Conservation (phyloP, 148 eudicot genomes). For the Arctostaphylos glauca region DNA sequence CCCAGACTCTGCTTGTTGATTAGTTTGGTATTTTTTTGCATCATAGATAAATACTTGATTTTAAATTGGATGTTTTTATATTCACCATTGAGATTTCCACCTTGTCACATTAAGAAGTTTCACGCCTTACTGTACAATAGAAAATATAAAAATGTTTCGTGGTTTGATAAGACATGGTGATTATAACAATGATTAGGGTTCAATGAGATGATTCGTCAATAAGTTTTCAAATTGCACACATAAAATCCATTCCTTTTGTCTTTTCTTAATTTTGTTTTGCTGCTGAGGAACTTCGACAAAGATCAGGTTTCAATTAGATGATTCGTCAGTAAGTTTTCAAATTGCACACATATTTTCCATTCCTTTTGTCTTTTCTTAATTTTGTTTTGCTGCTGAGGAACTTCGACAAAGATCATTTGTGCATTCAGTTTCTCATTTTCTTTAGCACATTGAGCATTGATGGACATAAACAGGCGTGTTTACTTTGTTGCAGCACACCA, state of each 20-base stretch:
- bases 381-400: background rate
- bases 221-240: background rate
- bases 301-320: background rate
- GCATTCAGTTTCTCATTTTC: background rate
- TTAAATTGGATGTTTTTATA: background rate
- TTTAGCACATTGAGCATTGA: background rate
- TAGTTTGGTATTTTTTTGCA: background rate
- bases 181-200: background rate
- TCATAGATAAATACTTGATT: background rate
- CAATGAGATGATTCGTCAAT: background rate
- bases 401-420: background rate
- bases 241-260: background rate
- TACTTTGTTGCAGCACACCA: slow-evolving; percentile 63
- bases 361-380: background rate
- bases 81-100: background rate
- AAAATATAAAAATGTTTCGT: background rate
- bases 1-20: background rate
- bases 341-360: background rate
- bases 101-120: background rate
- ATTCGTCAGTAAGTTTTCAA: background rate
- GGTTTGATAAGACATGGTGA: background rate
- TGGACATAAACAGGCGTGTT: background rate
- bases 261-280: background rate
- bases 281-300: background rate
- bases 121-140: no score